Conservation (phyloP, 2,329 filamentous ascomycete species). For the Cordyceps javanica region DNA sequence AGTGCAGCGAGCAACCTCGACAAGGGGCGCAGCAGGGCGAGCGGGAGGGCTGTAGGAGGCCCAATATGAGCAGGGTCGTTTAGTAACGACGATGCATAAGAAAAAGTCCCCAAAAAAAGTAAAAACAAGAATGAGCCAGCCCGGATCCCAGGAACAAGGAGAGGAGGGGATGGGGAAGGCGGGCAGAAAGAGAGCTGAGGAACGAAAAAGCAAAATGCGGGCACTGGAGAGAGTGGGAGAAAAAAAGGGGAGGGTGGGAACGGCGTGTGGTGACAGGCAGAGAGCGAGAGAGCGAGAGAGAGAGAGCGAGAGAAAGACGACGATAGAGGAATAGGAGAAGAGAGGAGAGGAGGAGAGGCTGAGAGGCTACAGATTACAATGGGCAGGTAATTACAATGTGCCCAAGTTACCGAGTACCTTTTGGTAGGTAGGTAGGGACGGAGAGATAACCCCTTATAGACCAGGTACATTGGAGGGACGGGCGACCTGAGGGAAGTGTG, state of each 20-base stretch:
- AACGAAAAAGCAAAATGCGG: constrained; percentile 8
- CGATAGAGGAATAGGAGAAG: no score
- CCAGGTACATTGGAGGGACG: no score
- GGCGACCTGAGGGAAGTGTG: no score
- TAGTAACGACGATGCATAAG: not conserved
- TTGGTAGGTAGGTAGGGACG: no score
- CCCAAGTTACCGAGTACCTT: no score
- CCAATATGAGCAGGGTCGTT: not conserved
- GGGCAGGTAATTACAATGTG: no score
- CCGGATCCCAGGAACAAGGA: not conserved
- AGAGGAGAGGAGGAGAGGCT: no score
- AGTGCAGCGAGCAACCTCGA: not conserved
- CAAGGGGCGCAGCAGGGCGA: not conserved
- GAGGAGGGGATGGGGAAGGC: not conserved
- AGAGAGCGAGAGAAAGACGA: no score
- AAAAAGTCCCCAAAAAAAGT: not conserved
- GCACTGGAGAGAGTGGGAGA: not conserved
- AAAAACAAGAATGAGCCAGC: not conserved
- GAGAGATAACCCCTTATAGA: no score
- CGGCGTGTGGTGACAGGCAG: not conserved
- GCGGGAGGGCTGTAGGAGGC: not conserved
- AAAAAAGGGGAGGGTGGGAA: not conserved
- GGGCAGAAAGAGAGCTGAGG: not conserved
- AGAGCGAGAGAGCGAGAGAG: not conserved
- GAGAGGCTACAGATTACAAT: no score